phyloP scores from a whole-genome alignment of 495 filamentous ascomycete genomes.

The Penicillium waksmanii region DNA sequence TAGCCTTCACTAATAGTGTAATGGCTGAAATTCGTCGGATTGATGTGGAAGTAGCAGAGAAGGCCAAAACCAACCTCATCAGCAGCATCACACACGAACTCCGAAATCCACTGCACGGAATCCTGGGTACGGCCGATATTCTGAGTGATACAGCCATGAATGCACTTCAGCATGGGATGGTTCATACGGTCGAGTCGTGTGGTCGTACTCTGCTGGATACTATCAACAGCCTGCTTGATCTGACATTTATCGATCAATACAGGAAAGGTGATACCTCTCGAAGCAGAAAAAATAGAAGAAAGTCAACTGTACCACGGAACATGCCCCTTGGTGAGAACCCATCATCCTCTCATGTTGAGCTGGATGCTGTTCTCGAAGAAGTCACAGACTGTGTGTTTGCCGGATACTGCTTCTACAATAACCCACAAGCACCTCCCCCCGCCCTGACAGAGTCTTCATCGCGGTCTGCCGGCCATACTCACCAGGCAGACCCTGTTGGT shows the following conservation, averaged over 20 bases:
- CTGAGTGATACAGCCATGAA: constrained; percentile 59
- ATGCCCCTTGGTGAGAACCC: not conserved
- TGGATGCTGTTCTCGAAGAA: constrained; percentile 60
- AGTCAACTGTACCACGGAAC: not conserved
- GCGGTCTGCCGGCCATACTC: constrained; percentile 12
- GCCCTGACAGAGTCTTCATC: constrained; percentile 21
- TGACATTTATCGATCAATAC: constrained; percentile 39
- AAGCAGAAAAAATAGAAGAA: not conserved
- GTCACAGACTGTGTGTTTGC: constrained; percentile 63
- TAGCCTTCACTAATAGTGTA: constrained; percentile 61
- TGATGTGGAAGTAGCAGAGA: constrained; percentile 50
- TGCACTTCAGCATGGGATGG: constrained; percentile 57
- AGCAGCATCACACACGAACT: constrained; percentile 73
- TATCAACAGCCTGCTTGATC: constrained; percentile 67
- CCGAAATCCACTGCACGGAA: constrained; percentile 68
- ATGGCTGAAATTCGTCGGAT: constrained; percentile 65
- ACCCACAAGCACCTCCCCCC: constrained; percentile 21
- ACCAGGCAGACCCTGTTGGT: constrained; percentile 5
- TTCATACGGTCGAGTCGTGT: constrained; percentile 68
- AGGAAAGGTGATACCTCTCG: constrained; percentile 10
- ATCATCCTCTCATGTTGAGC: constrained; percentile 29
- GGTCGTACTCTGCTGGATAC: constrained; percentile 70
- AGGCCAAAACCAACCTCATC: constrained; percentile 67
- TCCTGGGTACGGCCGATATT: constrained; percentile 65
- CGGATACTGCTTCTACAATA: constrained; percentile 43